Evolutionary conservation across 176 grass and related monocot species (phyloP).

Genomic region (Oryza officinalis): DNA sequence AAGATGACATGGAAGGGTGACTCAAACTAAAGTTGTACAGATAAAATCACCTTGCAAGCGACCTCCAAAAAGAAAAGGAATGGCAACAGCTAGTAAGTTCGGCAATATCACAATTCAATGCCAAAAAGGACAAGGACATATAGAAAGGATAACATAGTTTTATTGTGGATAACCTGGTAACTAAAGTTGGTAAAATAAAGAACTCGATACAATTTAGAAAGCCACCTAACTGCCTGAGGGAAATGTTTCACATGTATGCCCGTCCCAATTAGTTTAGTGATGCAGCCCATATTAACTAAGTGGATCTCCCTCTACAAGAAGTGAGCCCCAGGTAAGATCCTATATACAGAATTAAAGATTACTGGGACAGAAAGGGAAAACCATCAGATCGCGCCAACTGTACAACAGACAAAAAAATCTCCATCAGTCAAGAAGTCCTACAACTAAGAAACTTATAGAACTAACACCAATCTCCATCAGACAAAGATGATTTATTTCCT

Average conservation of each 20-base stretch:
- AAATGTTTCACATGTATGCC: not conserved
- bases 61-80: not conserved
- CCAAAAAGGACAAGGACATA: too few relatives aligned
- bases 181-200: not conserved
- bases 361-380: not conserved
- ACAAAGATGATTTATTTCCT: not conserved
- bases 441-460: not conserved
- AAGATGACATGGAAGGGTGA: not conserved
- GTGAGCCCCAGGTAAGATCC: not conserved
- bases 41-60: not conserved
- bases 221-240: not conserved
- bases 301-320: not conserved
- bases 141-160: not conserved
- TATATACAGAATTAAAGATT: not conserved
- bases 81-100: not conserved
- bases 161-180: not conserved
- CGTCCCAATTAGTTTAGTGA: not conserved
- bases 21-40: not conserved
- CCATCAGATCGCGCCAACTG: not conserved
- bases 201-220: not conserved
- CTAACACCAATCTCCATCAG: not conserved
- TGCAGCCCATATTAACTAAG: not conserved
- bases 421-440: not conserved
- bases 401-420: not conserved
- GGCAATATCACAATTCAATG: not conserved